Conservation (phyloP, 106 monocot genomes). For the Chionographis japonica region DNA sequence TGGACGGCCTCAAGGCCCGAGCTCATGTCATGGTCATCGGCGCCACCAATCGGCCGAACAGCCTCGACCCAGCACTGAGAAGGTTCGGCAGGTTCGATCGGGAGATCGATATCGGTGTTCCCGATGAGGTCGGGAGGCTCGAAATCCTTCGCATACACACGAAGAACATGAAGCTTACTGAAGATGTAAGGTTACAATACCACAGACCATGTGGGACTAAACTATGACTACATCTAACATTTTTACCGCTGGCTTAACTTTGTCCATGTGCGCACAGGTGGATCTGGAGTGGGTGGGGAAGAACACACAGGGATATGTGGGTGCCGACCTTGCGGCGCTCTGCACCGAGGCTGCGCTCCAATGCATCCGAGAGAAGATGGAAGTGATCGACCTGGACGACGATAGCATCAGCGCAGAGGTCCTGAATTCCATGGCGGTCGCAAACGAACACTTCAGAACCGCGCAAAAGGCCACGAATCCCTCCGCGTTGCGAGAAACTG, state of each 20-base stretch:
- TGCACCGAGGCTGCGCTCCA: conserved; percentile 2
- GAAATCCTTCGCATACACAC: conserved; percentile 9
- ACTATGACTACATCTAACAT: no score
- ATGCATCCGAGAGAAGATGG: conserved; percentile 7
- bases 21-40: conserved; percentile 3
- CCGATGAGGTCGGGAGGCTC: conserved; percentile 7
- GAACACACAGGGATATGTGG: background rate
- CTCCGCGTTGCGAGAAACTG: no score
- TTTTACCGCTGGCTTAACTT: no score
- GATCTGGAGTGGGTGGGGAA: background rate
- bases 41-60: conserved; percentile 8
- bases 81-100: conserved; percentile 6
- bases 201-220: no score
- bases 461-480: background rate
- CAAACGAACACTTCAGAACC: background rate
- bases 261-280: background rate
- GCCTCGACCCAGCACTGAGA: background rate
- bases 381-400: background rate
- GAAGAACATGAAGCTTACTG: conserved; percentile 1
- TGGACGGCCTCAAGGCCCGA: conserved; percentile 8
- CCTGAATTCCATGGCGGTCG: background rate
- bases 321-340: background rate
- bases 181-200: background rate
- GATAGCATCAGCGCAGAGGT: conserved; percentile 1
- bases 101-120: conserved; percentile 6